A percentile compares a stretch with the other conserved stretches of the same genome.
Evolutionary conservation across 164 flowering plant species (phyloP).

Genomic region (Protea cynaroides): DNA sequence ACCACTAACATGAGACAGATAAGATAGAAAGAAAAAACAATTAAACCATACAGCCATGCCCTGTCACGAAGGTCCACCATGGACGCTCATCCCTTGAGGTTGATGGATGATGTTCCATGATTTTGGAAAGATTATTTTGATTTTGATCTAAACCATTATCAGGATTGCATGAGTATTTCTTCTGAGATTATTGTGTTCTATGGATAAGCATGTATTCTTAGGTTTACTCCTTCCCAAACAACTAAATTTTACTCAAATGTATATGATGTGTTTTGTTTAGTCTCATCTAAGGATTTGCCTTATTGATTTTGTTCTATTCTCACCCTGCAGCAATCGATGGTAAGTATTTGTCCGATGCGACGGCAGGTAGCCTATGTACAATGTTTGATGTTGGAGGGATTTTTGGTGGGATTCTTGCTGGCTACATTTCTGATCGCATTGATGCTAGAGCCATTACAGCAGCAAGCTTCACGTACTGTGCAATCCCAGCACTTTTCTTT

Average conservation of each 20-base stretch:
- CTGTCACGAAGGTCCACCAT: no score
- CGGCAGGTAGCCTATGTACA: slow-evolving; percentile 71
- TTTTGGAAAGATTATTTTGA: no score
- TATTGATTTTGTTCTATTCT: slow-evolving; percentile 1
- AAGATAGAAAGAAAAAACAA: no score
- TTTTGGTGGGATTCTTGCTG: slow-evolving; percentile 73
- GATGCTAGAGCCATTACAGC: slow-evolving; percentile 79
- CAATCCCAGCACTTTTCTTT: slow-evolving; percentile 68
- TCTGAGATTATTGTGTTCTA: no score
- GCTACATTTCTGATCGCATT: slow-evolving; percentile 71
- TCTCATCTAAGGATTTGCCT: neutral
- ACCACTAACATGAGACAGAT: neutral
- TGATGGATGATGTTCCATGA: no score
- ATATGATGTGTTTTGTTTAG: neutral
- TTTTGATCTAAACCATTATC: no score
- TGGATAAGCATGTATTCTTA: no score
- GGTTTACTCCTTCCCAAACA: neutral
- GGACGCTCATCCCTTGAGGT: no score
- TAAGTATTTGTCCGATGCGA: slow-evolving; percentile 42
- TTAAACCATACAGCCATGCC: no score
- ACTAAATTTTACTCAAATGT: neutral
- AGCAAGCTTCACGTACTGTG: slow-evolving; percentile 69
- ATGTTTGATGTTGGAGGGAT: slow-evolving; percentile 82
- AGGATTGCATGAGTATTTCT: no score
- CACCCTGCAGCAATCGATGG: slow-evolving; percentile 60